A percentile compares a stretch with the other conserved stretches of the same genome.
phyloP scores from a whole-genome alignment of 805 yeast species.

The Nakazawaea populi region DNA sequence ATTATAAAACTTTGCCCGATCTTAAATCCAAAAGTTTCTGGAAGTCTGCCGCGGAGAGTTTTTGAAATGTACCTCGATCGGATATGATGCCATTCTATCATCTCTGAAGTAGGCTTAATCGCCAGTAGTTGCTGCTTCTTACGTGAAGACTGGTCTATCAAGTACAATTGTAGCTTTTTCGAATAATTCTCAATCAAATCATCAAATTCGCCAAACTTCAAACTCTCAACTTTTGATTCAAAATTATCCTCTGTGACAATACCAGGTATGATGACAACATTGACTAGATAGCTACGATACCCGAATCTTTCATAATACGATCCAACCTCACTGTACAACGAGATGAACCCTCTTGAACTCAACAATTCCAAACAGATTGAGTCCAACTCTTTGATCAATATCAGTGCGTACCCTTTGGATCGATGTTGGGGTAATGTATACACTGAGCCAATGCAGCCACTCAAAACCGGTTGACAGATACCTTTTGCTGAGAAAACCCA shows the following conservation, averaged over 20 bases:
- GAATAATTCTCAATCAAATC: neutral
- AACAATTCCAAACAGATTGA: constrained; percentile 14
- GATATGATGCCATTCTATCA: constrained; percentile 37
- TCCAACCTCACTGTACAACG: constrained; percentile 74
- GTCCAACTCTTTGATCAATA: constrained; percentile 35
- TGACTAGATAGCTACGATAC: constrained; percentile 28
- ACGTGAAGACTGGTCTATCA: too few relatives aligned
- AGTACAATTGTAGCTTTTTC: too few relatives aligned
- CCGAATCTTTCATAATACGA: constrained; percentile 62
- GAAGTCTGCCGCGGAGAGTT: constrained; percentile 1
- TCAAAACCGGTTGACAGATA: neutral
- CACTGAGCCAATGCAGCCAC: constrained; percentile 52
- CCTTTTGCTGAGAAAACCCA: constrained; percentile 1
- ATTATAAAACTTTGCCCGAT: constrained; percentile 16
- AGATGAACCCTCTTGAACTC: constrained; percentile 28
- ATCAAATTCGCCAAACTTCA: constrained; percentile 8
- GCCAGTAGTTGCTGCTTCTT: constrained; percentile 12
- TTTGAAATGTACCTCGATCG: constrained; percentile 21
- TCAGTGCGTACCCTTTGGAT: constrained; percentile 49
- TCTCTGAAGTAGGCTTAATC: constrained; percentile 29
- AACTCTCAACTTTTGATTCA: neutral
- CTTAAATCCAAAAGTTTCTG: constrained; percentile 5
- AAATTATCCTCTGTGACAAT: too few relatives aligned
- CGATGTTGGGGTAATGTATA: constrained; percentile 44
- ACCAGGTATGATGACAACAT: neutral